Evolutionary conservation across 2,329 filamentous ascomycete species (phyloP).

Genomic region (Cryoendolithus antarcticus): DNA sequence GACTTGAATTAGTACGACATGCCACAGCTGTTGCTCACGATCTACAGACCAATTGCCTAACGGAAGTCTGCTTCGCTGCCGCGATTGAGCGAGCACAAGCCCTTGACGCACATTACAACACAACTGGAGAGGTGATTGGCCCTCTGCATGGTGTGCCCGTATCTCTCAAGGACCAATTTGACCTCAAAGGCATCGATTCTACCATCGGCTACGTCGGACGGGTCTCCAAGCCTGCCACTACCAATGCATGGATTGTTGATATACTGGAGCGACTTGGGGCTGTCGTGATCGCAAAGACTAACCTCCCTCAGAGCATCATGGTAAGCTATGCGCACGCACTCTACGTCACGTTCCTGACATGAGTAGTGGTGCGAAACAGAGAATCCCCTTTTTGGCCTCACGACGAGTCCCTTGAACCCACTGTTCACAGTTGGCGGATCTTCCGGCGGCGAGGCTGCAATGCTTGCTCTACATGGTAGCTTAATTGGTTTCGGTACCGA

Average conservation of each 20-base stretch:
- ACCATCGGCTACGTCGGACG: slow-evolving; percentile 41
- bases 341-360: slow-evolving; percentile 2
- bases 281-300: slow-evolving; percentile 42
- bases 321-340: slow-evolving; percentile 8
- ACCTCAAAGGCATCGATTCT: slow-evolving; percentile 39
- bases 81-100: slow-evolving; percentile 37
- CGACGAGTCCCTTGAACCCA: slow-evolving; percentile 33
- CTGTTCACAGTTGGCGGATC: slow-evolving; percentile 37
- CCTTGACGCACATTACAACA: slow-evolving; percentile 40
- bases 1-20: not conserved
- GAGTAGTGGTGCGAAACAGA: slow-evolving; percentile 42
- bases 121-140: slow-evolving; percentile 28
- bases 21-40: not conserved
- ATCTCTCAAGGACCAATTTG: slow-evolving; percentile 45
- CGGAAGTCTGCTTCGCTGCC: slow-evolving; percentile 42
- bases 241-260: slow-evolving; percentile 39
- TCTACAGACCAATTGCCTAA: slow-evolving; percentile 10
- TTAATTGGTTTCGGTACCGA: slow-evolving; percentile 40
- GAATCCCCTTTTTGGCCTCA: slow-evolving; percentile 40
- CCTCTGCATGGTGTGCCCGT: slow-evolving; percentile 28
- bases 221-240: slow-evolving; percentile 36
- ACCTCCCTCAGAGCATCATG: slow-evolving; percentile 41
- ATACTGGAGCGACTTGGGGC: slow-evolving; percentile 40
- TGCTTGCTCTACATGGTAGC: slow-evolving; percentile 31
- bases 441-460: slow-evolving; percentile 32